Evolutionary conservation across 2,329 filamentous ascomycete species (phyloP), one percentile per base, ranked within the genome.

Genomic region (Lojkania enalia): DNA sequence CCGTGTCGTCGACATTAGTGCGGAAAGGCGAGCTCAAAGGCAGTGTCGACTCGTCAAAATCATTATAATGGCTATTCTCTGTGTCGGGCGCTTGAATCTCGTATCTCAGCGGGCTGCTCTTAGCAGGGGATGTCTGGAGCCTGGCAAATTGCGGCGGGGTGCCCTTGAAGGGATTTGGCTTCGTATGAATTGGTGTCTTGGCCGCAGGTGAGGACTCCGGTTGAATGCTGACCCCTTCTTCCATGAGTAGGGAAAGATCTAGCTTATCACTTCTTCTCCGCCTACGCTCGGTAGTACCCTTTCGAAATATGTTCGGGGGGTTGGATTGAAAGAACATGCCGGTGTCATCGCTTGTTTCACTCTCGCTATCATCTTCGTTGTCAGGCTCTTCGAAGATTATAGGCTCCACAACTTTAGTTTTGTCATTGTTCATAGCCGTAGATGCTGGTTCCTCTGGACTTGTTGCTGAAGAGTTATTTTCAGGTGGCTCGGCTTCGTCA

Each of bases 281-380:
- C 39, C 57, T 58, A 5, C 42, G 49, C n/a, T 67, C 55, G 1
- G 39, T 25, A 7, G 52, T 54, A 9, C 7, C 50, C 56, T 35
- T 58, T 57, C 14, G 57, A 41, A 57, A 64, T 7, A 61, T 43
- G 30, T 45, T 53, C 12, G 66, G 63, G 42, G 63, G 48, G 16
- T 65, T 63, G 2, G 58, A 55, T 20, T 66, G 60, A 49, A 70
- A 71, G 43, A 70, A 71, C 51, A 69, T 58, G 18, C 68, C 68
- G 15, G 63, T 69, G 38, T 70, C 61, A 23, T 70, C 67, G 35
- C 61, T 67, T 9, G 44, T 52, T 16, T 67, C 65, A 35, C 63
- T 64, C 5, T 48, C 45, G 14, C 57, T 55, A 6, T 56, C 54
- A 5, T 56, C 52, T 11, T 57, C 51, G 1, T 48, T 38, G 5